Base-by-base conservation (phyloP, 345 rosid species). In the Acer negundo region DNA sequence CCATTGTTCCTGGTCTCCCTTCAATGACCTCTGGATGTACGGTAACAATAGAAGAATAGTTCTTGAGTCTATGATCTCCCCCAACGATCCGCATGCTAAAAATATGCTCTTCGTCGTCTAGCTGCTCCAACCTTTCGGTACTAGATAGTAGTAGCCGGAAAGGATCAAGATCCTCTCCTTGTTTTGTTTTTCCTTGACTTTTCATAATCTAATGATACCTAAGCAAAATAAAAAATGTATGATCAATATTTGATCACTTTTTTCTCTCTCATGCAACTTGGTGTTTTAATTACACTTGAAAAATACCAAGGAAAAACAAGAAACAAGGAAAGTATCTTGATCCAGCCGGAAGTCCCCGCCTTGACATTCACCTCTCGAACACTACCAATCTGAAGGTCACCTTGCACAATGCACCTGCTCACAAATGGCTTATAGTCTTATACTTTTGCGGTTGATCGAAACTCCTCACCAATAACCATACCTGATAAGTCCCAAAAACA, bases 311-410 rank as follows among this genome's bases (percentile, higher is more conserved):
- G n/a, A n/a, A n/a, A n/a, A n/a, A n/a, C n/a, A n/a, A n/a, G n/a
- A n/a, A n/a, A n/a, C n/a, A n/a, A n/a, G n/a, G n/a, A n/a, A n/a
- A n/a, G n/a, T n/a, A n/a, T n/a, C n/a, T n/a, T n/a, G n/a, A n/a
- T n/a, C n/a, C n/a, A n/a, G 92, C 92, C 1, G 92, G 92, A 20
- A 89, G 89, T 44, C 90, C n/a, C 92, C 4, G 90, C 82, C 79
- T 76, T 85, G 22, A 89, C 90, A 75, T 85, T 87, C 38, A 89
- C 92, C 62, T 87, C 85, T 58, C 92, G 81, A 9, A 89, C 85
- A 62, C 88, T 87, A 59, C 92, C 92, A 58, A 87, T 83, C 78
- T 87, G 84, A 22, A 82, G 81, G 53, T 81, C 90, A 3, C 92
- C 90, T 31, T 81, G 81, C 80, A 87, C 64, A n/a, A 82, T 70